Base-by-base conservation (phyloP, 768 basidiomycete genomes). In the Pleurotus ostreatus region DNA sequence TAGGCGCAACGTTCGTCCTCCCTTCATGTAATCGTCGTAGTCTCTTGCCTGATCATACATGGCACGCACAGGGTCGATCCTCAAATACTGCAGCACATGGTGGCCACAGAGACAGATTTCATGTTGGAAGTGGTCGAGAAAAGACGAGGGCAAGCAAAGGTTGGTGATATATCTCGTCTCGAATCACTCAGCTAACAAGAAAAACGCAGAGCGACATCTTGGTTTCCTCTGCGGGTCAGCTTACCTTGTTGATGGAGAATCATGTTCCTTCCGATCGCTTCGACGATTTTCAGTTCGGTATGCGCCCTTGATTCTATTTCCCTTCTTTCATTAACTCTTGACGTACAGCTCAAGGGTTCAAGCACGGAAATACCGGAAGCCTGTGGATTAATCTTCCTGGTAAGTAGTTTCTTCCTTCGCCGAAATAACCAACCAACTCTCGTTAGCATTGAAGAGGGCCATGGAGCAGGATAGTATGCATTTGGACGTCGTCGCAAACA, bases 121-220 rank as follows among this genome's bases (percentile, higher is more conserved):
- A 71, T 94, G 69, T 93, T 93, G 91, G 91, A 96, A 72, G 89
- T 96, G 59, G 96, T 94, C 9, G 91, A 94, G 78, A 96, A 94
- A 82, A 95, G 93, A 65, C 94, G 96, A 81, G 92, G 88, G 49
- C 92, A 88, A 65, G 70, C 78, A 60, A 79, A 81, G 69, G 75
- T 75, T 59, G 46, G 25, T 30, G 7, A 12, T n/a, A 52, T 37
- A 20, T 20, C 57, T 34, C 22, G 15, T 51, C 30, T 53, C 16
- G n/a, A 30, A 26, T 38, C 51, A 52, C 30, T 11, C 30, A 0
- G 8, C 2, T 34, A 34, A 34, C 30, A 34, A 34, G 30, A 12
- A 20, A n/a, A n/a, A 11, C 30, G 12, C n/a, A 85, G 84, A 88
- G 89, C 71, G 90, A 90, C 69, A 92, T 92, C 55, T 79, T 94